phyloP scores from a whole-genome alignment of 2,329 filamentous ascomycete species.

The Zasmidium cellare region DNA sequence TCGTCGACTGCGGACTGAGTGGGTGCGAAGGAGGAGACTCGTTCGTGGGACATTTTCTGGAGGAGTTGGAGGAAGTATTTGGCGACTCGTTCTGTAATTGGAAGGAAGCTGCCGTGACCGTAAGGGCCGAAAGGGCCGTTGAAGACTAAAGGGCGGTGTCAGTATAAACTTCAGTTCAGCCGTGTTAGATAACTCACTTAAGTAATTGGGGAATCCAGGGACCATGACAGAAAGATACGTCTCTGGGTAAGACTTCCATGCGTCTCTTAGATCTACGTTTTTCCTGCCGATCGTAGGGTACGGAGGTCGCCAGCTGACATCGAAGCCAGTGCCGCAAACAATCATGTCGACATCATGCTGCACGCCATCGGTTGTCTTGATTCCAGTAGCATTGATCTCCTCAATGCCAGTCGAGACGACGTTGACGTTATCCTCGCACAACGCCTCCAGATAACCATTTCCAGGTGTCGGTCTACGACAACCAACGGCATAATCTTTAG shows the following conservation, averaged over 20 bases:
- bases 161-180: conserved; percentile 27
- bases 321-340: conserved; percentile 38
- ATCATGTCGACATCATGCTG: conserved; percentile 34
- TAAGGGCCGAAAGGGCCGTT: conserved; percentile 42
- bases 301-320: conserved; percentile 31
- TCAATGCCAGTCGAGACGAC: conserved; percentile 28
- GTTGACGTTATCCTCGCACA: conserved; percentile 45
- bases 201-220: conserved; percentile 30
- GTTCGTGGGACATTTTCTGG: conserved; percentile 1
- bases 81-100: conserved; percentile 6
- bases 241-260: conserved; percentile 41
- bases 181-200: conserved; percentile 8
- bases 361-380: conserved; percentile 24
- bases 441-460: conserved; percentile 52
- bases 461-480: conserved; percentile 52
- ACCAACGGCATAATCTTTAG: conserved; percentile 46
- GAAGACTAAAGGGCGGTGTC: conserved; percentile 22
- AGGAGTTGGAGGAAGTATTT: conserved; percentile 8
- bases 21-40: conserved; percentile 3
- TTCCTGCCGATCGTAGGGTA: conserved; percentile 26
- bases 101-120: conserved; percentile 34
- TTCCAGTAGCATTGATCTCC: conserved; percentile 25
- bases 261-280: conserved; percentile 29
- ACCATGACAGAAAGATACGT: conserved; percentile 27
- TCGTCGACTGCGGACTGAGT: conserved; percentile 28